A percentile compares a stretch with the other conserved stretches of the same genome.
These are phyloP conservation scores for Trichoderma citrinoviride DNA, from an alignment of 2,329 filamentous ascomycete species.

Conservation along the genomic window DNA sequence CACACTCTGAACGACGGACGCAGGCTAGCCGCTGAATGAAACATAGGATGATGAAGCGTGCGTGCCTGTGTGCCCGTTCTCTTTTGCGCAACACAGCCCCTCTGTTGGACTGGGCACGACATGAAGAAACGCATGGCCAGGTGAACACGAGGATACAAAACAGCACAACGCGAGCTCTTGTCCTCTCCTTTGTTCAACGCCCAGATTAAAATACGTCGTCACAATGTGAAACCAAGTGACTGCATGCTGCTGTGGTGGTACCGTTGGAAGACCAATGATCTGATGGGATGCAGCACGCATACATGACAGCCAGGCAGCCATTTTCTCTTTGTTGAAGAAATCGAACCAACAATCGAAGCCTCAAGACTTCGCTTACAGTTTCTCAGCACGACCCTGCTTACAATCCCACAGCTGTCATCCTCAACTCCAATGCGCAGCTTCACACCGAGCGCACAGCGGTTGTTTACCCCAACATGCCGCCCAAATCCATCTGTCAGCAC, in stretches of 20 bases:
- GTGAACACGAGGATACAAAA: neutral
- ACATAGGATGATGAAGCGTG: neutral
- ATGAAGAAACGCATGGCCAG: neutral
- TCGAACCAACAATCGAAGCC: neutral
- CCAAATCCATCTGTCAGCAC: neutral
- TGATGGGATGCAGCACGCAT: neutral
- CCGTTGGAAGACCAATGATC: neutral
- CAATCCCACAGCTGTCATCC: neutral
- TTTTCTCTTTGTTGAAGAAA: neutral
- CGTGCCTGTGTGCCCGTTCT: neutral
- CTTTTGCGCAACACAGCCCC: neutral
- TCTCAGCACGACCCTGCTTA: neutral
- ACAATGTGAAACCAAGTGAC: neutral
- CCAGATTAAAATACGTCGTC: neutral
- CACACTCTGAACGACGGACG: neutral
- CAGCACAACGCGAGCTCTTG: neutral
- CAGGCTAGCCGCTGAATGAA: neutral
- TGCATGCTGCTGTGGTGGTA: neutral
- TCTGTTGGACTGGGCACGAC: neutral
- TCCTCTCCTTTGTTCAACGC: neutral
- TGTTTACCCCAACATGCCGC: neutral
- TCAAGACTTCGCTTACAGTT: neutral
- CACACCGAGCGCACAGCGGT: no score
- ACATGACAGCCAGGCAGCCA: neutral
- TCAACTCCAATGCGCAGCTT: no score